A percentile compares a stretch with the other conserved stretches of the same genome.
Evolutionary conservation across 345 rosid genomes (phyloP).

Genomic region (Citrus trifoliata): DNA sequence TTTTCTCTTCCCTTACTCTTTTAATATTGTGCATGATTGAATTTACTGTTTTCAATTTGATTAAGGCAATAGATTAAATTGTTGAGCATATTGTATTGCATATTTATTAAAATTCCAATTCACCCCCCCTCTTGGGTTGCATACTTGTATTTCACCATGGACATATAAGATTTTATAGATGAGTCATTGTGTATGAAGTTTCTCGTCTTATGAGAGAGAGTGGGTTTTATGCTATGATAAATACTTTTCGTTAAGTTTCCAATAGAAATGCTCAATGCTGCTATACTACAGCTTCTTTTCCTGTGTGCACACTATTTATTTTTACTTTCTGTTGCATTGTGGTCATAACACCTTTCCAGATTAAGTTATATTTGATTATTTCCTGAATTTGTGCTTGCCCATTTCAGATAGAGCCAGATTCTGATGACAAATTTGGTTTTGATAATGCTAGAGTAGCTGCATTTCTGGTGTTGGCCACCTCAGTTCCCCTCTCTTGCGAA

Average conservation of each 20-base stretch:
- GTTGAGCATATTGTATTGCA: too few species aligned
- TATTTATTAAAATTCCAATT: too few species aligned
- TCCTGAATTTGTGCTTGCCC: conserved; percentile 9
- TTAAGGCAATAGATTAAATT: too few species aligned
- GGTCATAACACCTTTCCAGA: background rate
- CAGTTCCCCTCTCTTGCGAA: conserved; percentile 57
- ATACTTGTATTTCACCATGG: too few species aligned
- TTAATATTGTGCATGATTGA: too few species aligned
- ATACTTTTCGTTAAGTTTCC: background rate
- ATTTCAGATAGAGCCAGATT: conserved; percentile 67
- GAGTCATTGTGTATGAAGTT: background rate
- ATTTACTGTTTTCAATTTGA: too few species aligned
- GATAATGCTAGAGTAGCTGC: conserved; percentile 63
- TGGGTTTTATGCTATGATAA: background rate
- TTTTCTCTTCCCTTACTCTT: too few species aligned
- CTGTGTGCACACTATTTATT: background rate
- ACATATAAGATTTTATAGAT: background rate
- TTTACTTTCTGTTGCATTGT: background rate
- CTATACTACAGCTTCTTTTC: background rate
- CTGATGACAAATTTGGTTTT: conserved; percentile 46
- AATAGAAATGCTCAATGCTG: background rate
- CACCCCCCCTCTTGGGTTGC: too few species aligned
- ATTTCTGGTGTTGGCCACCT: conserved; percentile 68
- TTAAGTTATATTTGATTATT: conserved; percentile 12
- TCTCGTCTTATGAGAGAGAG: background rate